phyloP scores from a whole-genome alignment of 2,329 filamentous ascomycete species.

The Stachybotrys echinatus region DNA sequence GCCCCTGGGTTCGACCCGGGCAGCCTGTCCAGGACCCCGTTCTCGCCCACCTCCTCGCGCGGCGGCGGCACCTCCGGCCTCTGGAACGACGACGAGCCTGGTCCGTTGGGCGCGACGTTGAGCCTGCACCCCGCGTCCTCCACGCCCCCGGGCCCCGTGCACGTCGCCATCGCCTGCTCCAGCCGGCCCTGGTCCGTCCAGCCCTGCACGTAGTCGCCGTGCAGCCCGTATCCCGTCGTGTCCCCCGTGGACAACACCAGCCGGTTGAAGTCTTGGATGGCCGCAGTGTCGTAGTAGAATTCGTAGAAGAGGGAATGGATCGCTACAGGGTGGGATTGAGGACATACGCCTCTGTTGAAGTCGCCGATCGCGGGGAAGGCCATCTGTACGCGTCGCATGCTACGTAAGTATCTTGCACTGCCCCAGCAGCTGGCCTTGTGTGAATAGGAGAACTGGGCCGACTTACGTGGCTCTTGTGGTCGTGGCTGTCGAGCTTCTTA shows the following conservation, averaged over 20 bases:
- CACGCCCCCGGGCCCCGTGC: slow-evolving; percentile 17
- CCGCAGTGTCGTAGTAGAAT: slow-evolving; percentile 36
- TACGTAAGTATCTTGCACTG: too few relatives aligned
- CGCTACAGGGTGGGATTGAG: slow-evolving; percentile 33
- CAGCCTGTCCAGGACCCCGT: slow-evolving; percentile 13
- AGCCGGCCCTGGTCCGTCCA: slow-evolving; percentile 20
- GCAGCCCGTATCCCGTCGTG: slow-evolving; percentile 20
- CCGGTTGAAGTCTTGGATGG: slow-evolving; percentile 18
- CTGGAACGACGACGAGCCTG: slow-evolving; percentile 12
- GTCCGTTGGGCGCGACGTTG: slow-evolving; percentile 16
- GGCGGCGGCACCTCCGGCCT: slow-evolving; percentile 12
- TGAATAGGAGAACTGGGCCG: not conserved
- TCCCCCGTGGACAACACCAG: slow-evolving; percentile 20
- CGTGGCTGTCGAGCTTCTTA: slow-evolving; percentile 43
- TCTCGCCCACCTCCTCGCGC: slow-evolving; percentile 17
- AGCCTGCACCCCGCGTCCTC: slow-evolving; percentile 15
- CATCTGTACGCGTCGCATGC: slow-evolving; percentile 10
- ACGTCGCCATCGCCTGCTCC: slow-evolving; percentile 17
- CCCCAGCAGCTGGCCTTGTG: too few relatives aligned
- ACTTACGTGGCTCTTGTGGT: slow-evolving; percentile 51
- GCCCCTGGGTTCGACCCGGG: slow-evolving; percentile 20
- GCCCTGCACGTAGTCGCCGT: slow-evolving; percentile 22
- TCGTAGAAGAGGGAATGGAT: slow-evolving; percentile 40
- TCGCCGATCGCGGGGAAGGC: slow-evolving; percentile 20
- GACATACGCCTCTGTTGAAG: slow-evolving; percentile 27